Conservation (phyloP, 1,284 basidiomycete genomes). For the Tilletia caries region DNA sequence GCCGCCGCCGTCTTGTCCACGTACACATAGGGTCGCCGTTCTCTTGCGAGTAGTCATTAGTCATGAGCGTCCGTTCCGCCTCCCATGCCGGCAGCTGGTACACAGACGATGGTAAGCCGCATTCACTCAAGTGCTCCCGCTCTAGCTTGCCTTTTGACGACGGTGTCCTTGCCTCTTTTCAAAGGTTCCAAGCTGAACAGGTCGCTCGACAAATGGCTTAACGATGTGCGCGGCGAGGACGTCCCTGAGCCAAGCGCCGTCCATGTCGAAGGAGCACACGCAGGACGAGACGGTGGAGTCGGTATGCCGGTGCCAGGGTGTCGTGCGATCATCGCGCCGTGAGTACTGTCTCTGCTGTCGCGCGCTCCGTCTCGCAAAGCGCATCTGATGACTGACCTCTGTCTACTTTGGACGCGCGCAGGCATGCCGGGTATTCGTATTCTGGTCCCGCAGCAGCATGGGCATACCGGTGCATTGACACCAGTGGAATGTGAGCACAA, state of each 20-base stretch:
- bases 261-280: background rate
- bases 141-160: conserved; percentile 15
- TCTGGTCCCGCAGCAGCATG: conserved; percentile 91
- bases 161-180: background rate
- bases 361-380: background rate
- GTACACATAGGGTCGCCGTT: too few species aligned
- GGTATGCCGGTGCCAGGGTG: conserved; percentile 68
- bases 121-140: background rate
- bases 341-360: conserved; percentile 39
- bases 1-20: background rate
- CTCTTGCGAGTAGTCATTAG: too few species aligned
- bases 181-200: conserved; percentile 19
- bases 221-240: conserved; percentile 15
- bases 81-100: conserved; percentile 93
- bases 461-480: conserved; percentile 88
- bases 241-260: conserved; percentile 18
- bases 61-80: conserved; percentile 56
- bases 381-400: conserved; percentile 22
- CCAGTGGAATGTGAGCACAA: conserved; percentile 67
- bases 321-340: conserved; percentile 97
- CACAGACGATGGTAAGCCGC: conserved; percentile 63
- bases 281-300: conserved; percentile 53
- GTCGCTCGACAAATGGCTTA: conserved; percentile 26
- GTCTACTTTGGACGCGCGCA: conserved; percentile 14
- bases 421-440: conserved; percentile 93